phyloP scores from a whole-genome alignment of 1,139 yeast species.

The Dujonia santamariae region DNA sequence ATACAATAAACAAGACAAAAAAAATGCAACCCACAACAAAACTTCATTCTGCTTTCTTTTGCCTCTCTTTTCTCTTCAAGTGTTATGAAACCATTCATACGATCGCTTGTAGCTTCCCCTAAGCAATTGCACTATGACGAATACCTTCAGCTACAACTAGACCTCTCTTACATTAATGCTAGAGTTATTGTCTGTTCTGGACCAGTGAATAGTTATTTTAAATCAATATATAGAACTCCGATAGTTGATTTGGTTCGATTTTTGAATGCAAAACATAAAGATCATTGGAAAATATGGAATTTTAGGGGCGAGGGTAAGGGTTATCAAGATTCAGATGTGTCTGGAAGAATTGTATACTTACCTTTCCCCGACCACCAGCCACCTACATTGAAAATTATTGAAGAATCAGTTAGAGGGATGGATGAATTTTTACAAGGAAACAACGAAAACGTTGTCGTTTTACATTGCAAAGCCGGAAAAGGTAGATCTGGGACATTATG shows the following conservation, averaged over 20 bases:
- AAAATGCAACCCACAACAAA: too few species aligned
- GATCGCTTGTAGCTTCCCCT: slow-evolving; percentile 25
- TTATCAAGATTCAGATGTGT: slow-evolving; percentile 42
- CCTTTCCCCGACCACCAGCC: slow-evolving; percentile 80
- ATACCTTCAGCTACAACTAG: slow-evolving; percentile 34
- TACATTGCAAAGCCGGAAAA: slow-evolving; percentile 91
- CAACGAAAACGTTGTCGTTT: slow-evolving; percentile 51
- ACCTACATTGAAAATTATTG: slow-evolving; percentile 57
- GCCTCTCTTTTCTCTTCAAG: too few species aligned
- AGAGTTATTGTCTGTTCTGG: slow-evolving; percentile 69
- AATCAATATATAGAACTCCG: slow-evolving; percentile 54
- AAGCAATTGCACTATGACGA: slow-evolving; percentile 21
- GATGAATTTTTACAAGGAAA: slow-evolving; percentile 30
- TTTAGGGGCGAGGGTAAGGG: slow-evolving; percentile 60
- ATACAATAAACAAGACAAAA: too few species aligned
- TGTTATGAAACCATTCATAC: slow-evolving; percentile 14
- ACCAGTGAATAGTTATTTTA: slow-evolving; percentile 51
- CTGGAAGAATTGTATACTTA: slow-evolving; percentile 28
- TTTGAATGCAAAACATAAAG: slow-evolving; percentile 46
- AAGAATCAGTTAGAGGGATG: slow-evolving; percentile 44
- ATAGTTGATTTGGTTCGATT: slow-evolving; percentile 49
- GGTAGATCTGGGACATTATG: slow-evolving; percentile 83
- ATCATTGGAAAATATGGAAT: slow-evolving; percentile 72
- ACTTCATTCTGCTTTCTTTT: too few species aligned
- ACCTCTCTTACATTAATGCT: slow-evolving; percentile 62